Percentiles rank a stretch among this genome's conserved stretches.
Conservation (phyloP, 495 filamentous ascomycete genomes). For the Aspergillus baeticus region DNA sequence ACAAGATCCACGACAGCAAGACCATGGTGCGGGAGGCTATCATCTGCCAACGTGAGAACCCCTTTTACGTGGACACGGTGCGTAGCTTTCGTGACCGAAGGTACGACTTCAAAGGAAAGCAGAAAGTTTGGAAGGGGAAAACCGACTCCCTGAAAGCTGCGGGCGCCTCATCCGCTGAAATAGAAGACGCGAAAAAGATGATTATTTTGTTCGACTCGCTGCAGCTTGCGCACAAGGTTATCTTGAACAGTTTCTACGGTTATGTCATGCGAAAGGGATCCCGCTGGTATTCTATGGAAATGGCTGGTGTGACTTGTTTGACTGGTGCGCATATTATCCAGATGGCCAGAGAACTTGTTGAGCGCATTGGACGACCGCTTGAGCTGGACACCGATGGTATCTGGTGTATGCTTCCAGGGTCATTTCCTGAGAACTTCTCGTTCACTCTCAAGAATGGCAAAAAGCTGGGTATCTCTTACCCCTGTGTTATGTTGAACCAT, state of each 20-base stretch:
- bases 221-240: conserved; percentile 97
- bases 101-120: conserved; percentile 97
- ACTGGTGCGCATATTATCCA: conserved; percentile 98
- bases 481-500: conserved; percentile 99
- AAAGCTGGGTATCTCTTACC: conserved; percentile 92
- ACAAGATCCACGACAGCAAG: conserved; percentile 95
- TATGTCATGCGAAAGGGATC: conserved; percentile 99
- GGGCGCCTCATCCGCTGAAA: conserved; percentile 71
- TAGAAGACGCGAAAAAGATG: conserved; percentile 98
- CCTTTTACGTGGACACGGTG: conserved; percentile 97
- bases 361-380: conserved; percentile 87
- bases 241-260: conserved; percentile 98
- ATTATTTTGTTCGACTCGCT: conserved; percentile 93
- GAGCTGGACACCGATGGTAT: conserved; percentile 99
- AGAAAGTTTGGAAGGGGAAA: conserved; percentile 98
- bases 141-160: conserved; percentile 79
- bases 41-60: conserved; percentile 97
- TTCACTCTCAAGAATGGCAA: conserved; percentile 95
- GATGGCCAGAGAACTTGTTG: conserved; percentile 90
- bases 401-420: conserved; percentile 98
- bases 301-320: conserved; percentile 97
- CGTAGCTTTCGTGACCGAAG: conserved; percentile 91
- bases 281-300: conserved; percentile 99
- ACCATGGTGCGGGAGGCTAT: conserved; percentile 95
- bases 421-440: conserved; percentile 94